Conservation (phyloP, 2,329 filamentous ascomycete species). For the Neofusicoccum ribis region DNA sequence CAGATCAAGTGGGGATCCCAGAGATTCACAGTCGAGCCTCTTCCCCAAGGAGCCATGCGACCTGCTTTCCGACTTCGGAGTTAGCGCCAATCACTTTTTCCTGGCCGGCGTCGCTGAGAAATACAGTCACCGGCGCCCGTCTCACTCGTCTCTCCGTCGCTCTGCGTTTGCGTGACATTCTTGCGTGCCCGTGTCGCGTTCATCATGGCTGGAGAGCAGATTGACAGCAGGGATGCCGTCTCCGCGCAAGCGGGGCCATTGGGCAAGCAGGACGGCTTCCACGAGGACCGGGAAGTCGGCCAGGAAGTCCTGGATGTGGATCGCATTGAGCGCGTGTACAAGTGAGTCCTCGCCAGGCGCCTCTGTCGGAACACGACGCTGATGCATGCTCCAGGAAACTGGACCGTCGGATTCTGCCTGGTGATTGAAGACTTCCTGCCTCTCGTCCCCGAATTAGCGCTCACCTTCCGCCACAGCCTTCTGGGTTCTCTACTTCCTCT, state of each 20-base stretch:
- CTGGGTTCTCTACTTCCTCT: conserved; percentile 89
- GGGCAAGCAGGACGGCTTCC: conserved; percentile 29
- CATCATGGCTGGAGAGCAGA: conserved; percentile 7
- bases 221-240: not conserved
- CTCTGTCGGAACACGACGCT: not conserved
- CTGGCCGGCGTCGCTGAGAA: not conserved
- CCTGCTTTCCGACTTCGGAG: conserved; percentile 18
- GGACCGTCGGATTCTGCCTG: conserved; percentile 58
- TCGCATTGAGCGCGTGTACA: conserved; percentile 39
- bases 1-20: conserved; percentile 9
- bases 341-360: conserved; percentile 26
- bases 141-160: not conserved
- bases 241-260: conserved; percentile 19
- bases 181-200: not conserved
- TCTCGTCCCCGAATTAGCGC: not conserved
- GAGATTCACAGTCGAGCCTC: not conserved
- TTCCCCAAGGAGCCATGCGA: conserved; percentile 5
- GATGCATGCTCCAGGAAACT: conserved; percentile 48
- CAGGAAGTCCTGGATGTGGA: conserved; percentile 33
- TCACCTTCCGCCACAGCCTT: conserved; percentile 58
- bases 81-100: conserved; percentile 14
- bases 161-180: not conserved
- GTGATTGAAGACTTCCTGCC: conserved; percentile 26
- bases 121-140: not conserved
- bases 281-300: conserved; percentile 36